Conservation (phyloP, 2,329 filamentous ascomycete genomes). For the Fusarium anguioides region DNA sequence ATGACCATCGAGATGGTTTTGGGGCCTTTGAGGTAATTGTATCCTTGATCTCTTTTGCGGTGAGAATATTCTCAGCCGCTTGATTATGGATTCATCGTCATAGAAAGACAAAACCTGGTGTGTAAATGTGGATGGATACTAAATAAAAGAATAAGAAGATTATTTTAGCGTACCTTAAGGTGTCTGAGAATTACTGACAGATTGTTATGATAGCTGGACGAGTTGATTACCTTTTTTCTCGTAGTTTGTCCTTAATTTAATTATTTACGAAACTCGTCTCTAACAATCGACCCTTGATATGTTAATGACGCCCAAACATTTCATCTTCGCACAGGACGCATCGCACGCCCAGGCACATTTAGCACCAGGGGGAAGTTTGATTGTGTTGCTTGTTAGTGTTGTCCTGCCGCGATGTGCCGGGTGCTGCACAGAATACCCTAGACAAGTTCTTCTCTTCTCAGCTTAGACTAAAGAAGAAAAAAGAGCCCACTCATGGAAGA, state of each 20-base stretch:
- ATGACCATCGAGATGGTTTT: conserved; percentile 9
- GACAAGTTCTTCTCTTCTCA: conserved; percentile 14
- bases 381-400: conserved; percentile 29
- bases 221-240: neutral
- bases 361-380: conserved; percentile 23
- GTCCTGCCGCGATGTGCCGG: conserved; percentile 16
- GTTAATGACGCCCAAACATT: conserved; percentile 17
- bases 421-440: conserved; percentile 28
- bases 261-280: conserved; percentile 11
- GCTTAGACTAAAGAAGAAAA: conserved; percentile 11
- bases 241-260: neutral
- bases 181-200: neutral
- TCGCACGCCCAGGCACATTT: conserved; percentile 9
- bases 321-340: conserved; percentile 29
- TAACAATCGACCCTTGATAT: conserved; percentile 1
- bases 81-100: conserved; percentile 21
- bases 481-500: neutral
- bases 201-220: neutral
- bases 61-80: conserved; percentile 6
- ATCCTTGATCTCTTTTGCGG: conserved; percentile 8
- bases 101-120: conserved; percentile 9
- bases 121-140: conserved; percentile 3
- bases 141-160: neutral
- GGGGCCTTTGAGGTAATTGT: conserved; percentile 14
- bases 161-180: conserved; percentile 13